A percentile compares a stretch with the other conserved stretches of the same genome.
Evolutionary conservation across 768 basidiomycete genomes (phyloP).

Genomic region (Macrolepiota fuliginosa): DNA sequence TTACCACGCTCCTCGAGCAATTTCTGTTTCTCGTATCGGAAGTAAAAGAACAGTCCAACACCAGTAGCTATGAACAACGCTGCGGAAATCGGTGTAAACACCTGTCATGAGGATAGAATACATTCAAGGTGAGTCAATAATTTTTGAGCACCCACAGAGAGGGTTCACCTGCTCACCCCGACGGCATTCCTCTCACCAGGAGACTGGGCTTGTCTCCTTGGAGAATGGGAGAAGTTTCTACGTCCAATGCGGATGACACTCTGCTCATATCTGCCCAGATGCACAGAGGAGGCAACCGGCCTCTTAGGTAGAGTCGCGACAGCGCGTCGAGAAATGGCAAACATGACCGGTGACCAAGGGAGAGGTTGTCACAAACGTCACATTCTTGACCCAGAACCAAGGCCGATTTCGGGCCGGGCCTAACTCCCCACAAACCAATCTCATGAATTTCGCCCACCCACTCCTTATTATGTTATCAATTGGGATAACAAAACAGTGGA

Average conservation of each 20-base stretch:
- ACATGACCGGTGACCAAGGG: not conserved
- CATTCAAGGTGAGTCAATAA: not conserved
- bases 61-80: slow-evolving; percentile 83
- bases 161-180: slow-evolving; percentile 9
- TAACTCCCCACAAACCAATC: not conserved
- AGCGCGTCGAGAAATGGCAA: not conserved
- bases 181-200: slow-evolving; percentile 5
- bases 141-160: not conserved
- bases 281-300: not conserved
- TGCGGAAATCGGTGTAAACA: slow-evolving; percentile 89
- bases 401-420: not conserved
- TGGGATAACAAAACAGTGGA: too few relatives aligned
- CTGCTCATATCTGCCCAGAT: not conserved
- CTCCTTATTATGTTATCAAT: too few relatives aligned
- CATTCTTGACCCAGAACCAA: not conserved
- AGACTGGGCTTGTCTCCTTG: slow-evolving; percentile 5
- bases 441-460: too few relatives aligned
- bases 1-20: slow-evolving; percentile 74
- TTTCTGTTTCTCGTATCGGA: slow-evolving; percentile 81
- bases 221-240: not conserved
- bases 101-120: slow-evolving; percentile 41
- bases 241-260: not conserved
- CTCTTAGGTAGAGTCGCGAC: not conserved
- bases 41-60: slow-evolving; percentile 81
- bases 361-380: not conserved